These are phyloP conservation scores for Sporothrix pallida DNA, from an alignment of 2,329 filamentous ascomycete genomes.

Conservation along the genomic window DNA sequence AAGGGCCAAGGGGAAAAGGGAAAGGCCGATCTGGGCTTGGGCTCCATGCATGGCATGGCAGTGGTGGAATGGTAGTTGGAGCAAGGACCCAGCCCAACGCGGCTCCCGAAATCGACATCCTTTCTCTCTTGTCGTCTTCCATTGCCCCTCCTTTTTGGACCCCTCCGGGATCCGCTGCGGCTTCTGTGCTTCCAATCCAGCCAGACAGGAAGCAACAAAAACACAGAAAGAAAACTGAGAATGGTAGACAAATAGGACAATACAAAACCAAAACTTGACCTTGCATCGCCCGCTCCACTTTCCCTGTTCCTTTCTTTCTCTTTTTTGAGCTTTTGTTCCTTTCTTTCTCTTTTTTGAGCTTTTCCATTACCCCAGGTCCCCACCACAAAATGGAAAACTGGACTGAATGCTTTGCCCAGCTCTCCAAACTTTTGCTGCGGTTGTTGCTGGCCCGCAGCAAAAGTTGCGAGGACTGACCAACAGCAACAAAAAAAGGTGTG, in stretches of 20 bases:
- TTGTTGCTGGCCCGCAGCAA: constrained; percentile 11
- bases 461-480: neutral
- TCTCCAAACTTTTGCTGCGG: neutral
- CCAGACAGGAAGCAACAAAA: neutral
- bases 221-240: too few species aligned
- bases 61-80: neutral
- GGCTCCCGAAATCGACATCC: neutral
- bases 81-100: constrained; percentile 5
- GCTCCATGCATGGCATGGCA: neutral
- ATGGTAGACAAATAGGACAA: too few species aligned
- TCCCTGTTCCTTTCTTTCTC: too few species aligned
- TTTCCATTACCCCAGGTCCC: constrained; percentile 31
- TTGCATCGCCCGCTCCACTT: constrained; percentile 2
- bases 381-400: neutral
- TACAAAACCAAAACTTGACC: neutral
- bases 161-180: constrained; percentile 8
- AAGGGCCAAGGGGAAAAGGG: neutral
- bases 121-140: constrained; percentile 9
- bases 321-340: neutral
- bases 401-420: neutral
- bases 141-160: constrained; percentile 1
- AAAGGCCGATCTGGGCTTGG: neutral
- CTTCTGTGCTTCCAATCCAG: neutral
- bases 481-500: neutral
- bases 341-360: neutral